Percentiles rank a stretch among this genome's conserved stretches.
These are phyloP conservation scores for Penicillium silybi DNA, from an alignment of 495 filamentous ascomycete genomes.

Conservation along the genomic window DNA sequence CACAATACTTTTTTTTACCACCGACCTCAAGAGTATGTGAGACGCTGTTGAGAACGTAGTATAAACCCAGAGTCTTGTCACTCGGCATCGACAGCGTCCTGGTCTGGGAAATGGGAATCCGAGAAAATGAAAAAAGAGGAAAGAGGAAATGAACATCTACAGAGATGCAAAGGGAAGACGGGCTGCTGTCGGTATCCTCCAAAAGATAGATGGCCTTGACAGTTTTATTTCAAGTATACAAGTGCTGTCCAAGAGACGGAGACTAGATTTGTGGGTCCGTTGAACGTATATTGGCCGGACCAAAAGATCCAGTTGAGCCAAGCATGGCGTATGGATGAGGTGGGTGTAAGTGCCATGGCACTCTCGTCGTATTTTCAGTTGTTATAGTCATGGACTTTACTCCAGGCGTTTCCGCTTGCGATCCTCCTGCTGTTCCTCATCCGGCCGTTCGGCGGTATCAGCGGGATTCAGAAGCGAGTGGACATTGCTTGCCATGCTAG, in stretches of 20 bases:
- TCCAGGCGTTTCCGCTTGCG: constrained; percentile 77
- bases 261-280: neutral
- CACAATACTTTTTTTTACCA: constrained; percentile 21
- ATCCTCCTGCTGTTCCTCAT: constrained; percentile 70
- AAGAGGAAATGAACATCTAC: constrained; percentile 18
- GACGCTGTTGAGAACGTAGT: constrained; percentile 23
- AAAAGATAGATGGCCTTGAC: neutral
- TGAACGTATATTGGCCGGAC: constrained; percentile 4
- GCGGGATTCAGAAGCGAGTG: constrained; percentile 80
- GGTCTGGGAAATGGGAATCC: constrained; percentile 21
- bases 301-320: neutral
- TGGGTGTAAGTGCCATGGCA: neutral
- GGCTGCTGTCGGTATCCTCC: constrained; percentile 1
- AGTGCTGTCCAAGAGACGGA: constrained; percentile 11
- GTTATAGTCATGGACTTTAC: constrained; percentile 22
- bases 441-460: constrained; percentile 69
- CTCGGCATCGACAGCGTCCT: constrained; percentile 3
- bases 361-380: neutral
- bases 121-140: constrained; percentile 7
- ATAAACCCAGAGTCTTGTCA: constrained; percentile 4
- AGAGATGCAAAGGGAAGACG: constrained; percentile 9
- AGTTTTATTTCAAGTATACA: constrained; percentile 10
- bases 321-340: neutral
- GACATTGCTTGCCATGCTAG: constrained; percentile 73
- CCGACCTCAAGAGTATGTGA: constrained; percentile 37